Evolutionary conservation across 768 basidiomycete genomes (phyloP).

Genomic region (Exsudoporus frostii): DNA sequence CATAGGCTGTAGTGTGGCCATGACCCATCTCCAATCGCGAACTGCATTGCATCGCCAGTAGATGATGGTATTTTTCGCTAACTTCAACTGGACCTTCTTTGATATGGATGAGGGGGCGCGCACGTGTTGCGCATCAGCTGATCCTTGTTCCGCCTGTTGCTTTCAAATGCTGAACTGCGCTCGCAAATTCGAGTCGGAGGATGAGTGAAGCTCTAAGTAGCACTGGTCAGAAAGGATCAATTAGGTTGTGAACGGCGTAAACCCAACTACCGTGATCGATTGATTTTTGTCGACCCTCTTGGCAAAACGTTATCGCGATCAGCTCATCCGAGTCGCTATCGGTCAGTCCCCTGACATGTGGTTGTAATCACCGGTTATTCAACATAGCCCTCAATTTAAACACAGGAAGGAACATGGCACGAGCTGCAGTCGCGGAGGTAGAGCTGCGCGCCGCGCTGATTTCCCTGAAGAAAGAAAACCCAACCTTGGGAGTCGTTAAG

Average conservation of each 20-base stretch:
- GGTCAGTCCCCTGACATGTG: not conserved
- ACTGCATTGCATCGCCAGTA: not conserved
- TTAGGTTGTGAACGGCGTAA: not conserved
- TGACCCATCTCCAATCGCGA: no score
- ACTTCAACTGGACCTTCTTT: not conserved
- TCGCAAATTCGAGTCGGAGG: not conserved
- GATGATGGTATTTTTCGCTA: not conserved
- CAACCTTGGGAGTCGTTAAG: constrained; percentile 68
- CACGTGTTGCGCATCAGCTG: no score
- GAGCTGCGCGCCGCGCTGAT: constrained; percentile 56
- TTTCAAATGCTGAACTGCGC: not conserved
- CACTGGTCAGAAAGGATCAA: not conserved
- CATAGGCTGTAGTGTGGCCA: no score
- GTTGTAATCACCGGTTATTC: not conserved
- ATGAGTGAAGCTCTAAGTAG: not conserved
- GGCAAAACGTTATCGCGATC: not conserved
- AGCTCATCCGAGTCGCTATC: not conserved
- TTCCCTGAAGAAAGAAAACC: constrained; percentile 53
- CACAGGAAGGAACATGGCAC: constrained; percentile 10
- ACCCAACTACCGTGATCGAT: not conserved
- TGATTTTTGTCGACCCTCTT: not conserved
- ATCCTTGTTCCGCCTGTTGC: not conserved
- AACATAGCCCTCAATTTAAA: not conserved
- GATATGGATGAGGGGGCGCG: no score
- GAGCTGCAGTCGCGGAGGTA: constrained; percentile 41